Evolutionary conservation across 768 basidiomycete species (phyloP), one percentile per base, ranked within the genome.

Genomic region (Myochromella boudieri): DNA sequence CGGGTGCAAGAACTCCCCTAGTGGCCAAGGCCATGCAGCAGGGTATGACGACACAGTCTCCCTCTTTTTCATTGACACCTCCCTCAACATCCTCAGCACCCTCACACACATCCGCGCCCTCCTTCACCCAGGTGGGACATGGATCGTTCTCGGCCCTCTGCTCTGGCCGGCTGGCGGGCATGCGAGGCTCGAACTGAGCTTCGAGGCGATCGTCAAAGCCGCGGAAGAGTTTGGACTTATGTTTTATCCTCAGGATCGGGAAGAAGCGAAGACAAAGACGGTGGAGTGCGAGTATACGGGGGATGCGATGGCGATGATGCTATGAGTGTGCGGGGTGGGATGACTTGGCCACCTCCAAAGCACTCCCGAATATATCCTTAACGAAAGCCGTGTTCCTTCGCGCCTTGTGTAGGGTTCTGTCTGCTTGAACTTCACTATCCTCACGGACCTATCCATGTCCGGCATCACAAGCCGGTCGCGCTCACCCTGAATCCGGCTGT

Each of bases 121-220:
- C 17, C 72, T 88, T 12, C 70, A 69, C 26, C 80, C 82, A 0
- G 82, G 82, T 4, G 86, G 85, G 2, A 69, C 62, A 8, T 88
- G 85, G 86, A 77, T 87, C 58, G 87, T 87, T 58, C 67, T 85
- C 3, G 85, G 85, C 1, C 86, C 84, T 6, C 64, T 87, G 15
- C 67, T 87, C 4, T 85, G 82, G 81, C 76, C 78, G 1, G 69
- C 71, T 3, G 80, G 80, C 7, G 79, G 67, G 0, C 70, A 76
- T 53, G 72, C 80, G 6, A 72, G 73, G 49, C 57, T 84, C 22
- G 81, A 82, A 58, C 64, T 84, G 37, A 81, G 77, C 46, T 69
- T 86, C 31, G 81, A 84, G n/a, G 85, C 85, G 62, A 73, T 87
- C 12, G 45, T 85, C 3, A 46, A 57, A 1, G 73, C 77, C 4